These are phyloP conservation scores for Metschnikowia baotianmanensis DNA, from an alignment of 805 yeast species.

Conservation along the genomic window DNA sequence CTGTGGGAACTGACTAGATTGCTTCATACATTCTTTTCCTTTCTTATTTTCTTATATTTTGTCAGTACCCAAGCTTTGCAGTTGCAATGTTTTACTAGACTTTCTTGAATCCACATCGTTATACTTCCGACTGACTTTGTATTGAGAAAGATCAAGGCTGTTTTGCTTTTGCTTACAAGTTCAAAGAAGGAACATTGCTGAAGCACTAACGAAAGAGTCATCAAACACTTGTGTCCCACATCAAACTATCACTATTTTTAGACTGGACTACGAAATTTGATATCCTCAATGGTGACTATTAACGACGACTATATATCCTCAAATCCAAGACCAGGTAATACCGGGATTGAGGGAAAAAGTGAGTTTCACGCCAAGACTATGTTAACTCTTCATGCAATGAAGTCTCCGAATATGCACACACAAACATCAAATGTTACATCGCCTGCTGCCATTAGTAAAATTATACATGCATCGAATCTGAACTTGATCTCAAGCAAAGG, in stretches of 20 bases:
- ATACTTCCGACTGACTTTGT: conserved; percentile 1
- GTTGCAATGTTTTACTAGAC: conserved; percentile 10
- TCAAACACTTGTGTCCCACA: background rate
- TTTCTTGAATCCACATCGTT: too few species aligned
- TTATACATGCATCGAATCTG: background rate
- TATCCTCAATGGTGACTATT: conserved; percentile 12
- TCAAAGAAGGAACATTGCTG: conserved; percentile 10
- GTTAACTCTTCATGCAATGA: background rate
- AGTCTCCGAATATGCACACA: background rate
- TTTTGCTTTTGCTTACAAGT: conserved; percentile 3
- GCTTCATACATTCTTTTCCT: background rate
- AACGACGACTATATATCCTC: conserved; percentile 11
- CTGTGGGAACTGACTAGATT: too few species aligned
- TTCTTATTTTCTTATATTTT: background rate
- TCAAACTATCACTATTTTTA: background rate
- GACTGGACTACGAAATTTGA: conserved; percentile 3
- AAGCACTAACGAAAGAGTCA: background rate
- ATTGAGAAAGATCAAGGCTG: background rate
- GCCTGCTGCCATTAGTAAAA: background rate
- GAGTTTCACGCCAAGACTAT: background rate
- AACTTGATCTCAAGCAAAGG: conserved; percentile 1
- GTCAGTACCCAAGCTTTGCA: background rate
- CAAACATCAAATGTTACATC: background rate
- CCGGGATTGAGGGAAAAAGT: conserved; percentile 5
- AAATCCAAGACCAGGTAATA: conserved; percentile 9